A percentile compares a stretch with the other conserved stretches of the same genome.
Evolutionary conservation across 2,329 filamentous ascomycete species (phyloP).

Genomic region (Fusarium lyarnte): DNA sequence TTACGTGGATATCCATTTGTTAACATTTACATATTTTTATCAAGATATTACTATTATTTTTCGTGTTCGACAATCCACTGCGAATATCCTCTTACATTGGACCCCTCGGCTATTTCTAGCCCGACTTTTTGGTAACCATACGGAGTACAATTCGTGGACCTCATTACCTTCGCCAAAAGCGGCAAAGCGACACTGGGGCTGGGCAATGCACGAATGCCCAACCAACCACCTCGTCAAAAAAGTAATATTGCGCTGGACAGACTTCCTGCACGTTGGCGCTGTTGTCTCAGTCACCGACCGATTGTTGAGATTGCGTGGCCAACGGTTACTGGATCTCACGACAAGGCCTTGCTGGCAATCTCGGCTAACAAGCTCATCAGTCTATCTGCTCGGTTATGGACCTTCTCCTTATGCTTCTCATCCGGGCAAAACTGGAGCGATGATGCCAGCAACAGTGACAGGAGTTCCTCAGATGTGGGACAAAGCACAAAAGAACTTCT

Average conservation of each 20-base stretch:
- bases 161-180: slow-evolving; percentile 16
- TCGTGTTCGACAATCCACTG: neutral
- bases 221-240: slow-evolving; percentile 31
- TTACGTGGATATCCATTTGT: slow-evolving; percentile 40
- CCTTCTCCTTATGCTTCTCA: slow-evolving; percentile 22
- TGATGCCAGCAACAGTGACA: neutral
- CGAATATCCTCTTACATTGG: neutral
- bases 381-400: neutral
- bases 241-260: neutral
- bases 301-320: slow-evolving; percentile 15
- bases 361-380: slow-evolving; percentile 2
- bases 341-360: slow-evolving; percentile 1
- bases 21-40: slow-evolving; percentile 30
- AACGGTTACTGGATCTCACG: neutral
- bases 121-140: neutral
- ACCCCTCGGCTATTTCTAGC: neutral
- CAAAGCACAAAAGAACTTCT: slow-evolving; percentile 28
- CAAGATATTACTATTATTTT: slow-evolving; percentile 1
- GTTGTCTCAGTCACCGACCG: slow-evolving; percentile 16
- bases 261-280: neutral
- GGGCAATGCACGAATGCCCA: slow-evolving; percentile 39
- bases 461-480: slow-evolving; percentile 13
- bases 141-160: neutral
- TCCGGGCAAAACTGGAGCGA: slow-evolving; percentile 31
- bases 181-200: slow-evolving; percentile 16